Base-by-base conservation (phyloP, 1,139 yeast genomes). In the Blastobotrys illinoisensis region DNA sequence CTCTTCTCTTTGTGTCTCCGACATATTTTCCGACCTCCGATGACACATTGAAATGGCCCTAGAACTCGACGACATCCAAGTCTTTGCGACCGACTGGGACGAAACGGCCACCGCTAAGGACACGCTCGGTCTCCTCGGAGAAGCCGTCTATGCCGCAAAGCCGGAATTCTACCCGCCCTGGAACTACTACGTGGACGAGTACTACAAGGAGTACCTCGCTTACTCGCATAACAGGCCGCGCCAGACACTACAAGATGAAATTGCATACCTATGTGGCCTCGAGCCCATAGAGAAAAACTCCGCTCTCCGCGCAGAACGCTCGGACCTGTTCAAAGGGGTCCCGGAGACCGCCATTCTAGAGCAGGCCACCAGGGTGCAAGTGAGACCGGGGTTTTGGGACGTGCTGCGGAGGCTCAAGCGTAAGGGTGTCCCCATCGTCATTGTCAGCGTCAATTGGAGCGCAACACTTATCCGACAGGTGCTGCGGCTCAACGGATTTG, bases 391-490 rank as follows among this genome's bases (percentile, higher is more conserved):
- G 0, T 79, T 81, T 63, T 60, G 69, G 46, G 72, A 71, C 1
- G 74, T 79, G 51, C 64, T 78, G 21, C 54, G 60, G 4, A 51
- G 55, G 19, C 63, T 79, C 40, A 45, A 77, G 21, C 49, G 47
- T 1, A 46, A 48, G 1, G 48, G 64, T 0, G 64, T 77, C 5
- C 80, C 80, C 0, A 68, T 83, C 1, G 68, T 72, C 9, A 73
- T 86, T 1, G 63, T 85, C 24, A 83, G 88, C 62, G 80, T 84
- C 50, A 85, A 85, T 66, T 86, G 91, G 91, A 78, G 86, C 9
- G 73, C 76, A 2, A 48, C 69, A 9, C 68, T 84, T 43, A 84
- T 86, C 54, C 64, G 69, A 23, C 71, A 71, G 49, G 75, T 74
- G 4, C 69, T 84, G 46, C 47, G 54, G 5, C 53, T 49, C 5